Evolutionary conservation across 1,284 basidiomycete species (phyloP), one percentile per base, ranked within the genome.

Genomic region (Ustilago esculenta): DNA sequence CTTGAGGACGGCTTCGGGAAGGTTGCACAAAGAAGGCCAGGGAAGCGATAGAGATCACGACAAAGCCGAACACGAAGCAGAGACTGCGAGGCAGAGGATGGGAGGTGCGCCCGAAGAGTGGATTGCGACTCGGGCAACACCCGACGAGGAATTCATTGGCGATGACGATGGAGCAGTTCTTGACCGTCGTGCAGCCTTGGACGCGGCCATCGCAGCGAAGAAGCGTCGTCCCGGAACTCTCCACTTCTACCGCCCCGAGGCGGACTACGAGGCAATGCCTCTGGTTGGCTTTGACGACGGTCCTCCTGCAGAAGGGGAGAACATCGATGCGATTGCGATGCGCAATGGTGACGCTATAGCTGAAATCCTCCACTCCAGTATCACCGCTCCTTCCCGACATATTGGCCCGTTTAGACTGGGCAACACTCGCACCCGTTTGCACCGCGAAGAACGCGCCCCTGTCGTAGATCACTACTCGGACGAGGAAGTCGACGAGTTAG

Each of bases 321-420:
- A 55, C 11, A 21, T 52, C 2, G 60, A 64, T n/a, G 52, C 50
- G 40, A 63, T 68, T 20, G 58, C 65, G 4, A 48, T 50, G 51
- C 50, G 66, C 14, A 34, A 64, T 9, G 56, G 33, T n/a, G 44
- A 52, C 12, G 33, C 37, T 12, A 56, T 64, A 0, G 47, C 45
- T 8, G 52, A 48, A 5, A 49, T 64, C 17, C 41, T 64, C 0
- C 51, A 45, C 18, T 33, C 40, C 2, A 51, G 33, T 32, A 41
- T 57, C n/a, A 27, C 52, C 3, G 44, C 17, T 2, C 51, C 44
- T n/a, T 33, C 32, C 12, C 51, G 60, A 14, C 59, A 60, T n/a
- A 64, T 64, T 9, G 67, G 67, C 1, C 67, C 67, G 7, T 70
- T 56, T 27, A 60, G 60, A 18, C 67, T 60, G 0, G 60, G 30